Percentiles rank a stretch among this genome's conserved stretches.
phyloP scores from a whole-genome alignment of 2,329 filamentous ascomycete genomes.

The Cadophora sp. region DNA sequence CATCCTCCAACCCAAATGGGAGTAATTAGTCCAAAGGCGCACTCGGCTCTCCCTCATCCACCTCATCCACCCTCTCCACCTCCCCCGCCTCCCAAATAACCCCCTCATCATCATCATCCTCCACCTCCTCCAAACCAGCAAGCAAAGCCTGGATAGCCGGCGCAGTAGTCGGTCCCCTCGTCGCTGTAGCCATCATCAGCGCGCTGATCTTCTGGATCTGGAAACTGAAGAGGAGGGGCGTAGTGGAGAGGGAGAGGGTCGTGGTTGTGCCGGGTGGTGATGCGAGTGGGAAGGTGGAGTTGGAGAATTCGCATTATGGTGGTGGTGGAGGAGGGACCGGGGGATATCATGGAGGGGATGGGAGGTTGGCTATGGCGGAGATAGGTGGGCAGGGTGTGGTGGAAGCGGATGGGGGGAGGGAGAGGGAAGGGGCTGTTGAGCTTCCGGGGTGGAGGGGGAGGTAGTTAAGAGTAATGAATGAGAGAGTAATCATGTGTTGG shows the following conservation, averaged over 20 bases:
- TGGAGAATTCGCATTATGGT: background rate
- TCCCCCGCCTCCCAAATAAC: background rate
- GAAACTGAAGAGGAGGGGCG: background rate
- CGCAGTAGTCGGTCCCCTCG: background rate
- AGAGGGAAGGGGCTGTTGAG: background rate
- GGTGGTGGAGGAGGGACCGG: background rate
- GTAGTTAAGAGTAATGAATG: too few relatives aligned
- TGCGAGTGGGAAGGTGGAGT: background rate
- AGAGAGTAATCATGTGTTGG: too few relatives aligned
- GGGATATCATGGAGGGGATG: background rate
- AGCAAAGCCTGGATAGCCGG: conserved; percentile 9
- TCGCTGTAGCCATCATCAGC: background rate
- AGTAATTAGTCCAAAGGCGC: background rate
- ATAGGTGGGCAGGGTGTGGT: background rate
- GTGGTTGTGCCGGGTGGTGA: background rate
- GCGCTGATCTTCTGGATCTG: background rate
- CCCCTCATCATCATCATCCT: background rate
- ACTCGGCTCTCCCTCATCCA: background rate
- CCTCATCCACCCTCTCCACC: background rate
- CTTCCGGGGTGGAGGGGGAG: background rate
- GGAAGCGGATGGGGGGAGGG: background rate
- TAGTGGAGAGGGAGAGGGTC: background rate
- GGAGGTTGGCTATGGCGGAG: background rate
- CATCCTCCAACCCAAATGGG: background rate
- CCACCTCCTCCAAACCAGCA: background rate